phyloP scores from a whole-genome alignment of 1,284 basidiomycete genomes.

The Trametes versicolor region DNA sequence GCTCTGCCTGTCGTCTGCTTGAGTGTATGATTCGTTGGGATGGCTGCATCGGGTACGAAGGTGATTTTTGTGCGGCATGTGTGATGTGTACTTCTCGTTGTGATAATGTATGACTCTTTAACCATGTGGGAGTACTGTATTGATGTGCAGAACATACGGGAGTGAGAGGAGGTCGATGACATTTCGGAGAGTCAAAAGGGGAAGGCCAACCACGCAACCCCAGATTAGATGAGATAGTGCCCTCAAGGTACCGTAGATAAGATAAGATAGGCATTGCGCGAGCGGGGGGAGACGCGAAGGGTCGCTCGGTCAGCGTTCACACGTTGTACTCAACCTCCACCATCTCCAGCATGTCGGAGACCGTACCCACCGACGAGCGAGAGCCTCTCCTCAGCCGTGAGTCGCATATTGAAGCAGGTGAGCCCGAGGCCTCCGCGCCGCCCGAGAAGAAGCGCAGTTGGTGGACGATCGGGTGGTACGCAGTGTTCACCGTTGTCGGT shows the following conservation, averaged over 20 bases:
- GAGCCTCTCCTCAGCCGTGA: conserved; percentile 28
- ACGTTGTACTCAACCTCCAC: conserved; percentile 11
- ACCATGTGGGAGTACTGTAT: too few species aligned
- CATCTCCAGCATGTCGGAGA: conserved; percentile 22
- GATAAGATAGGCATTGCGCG: conserved; percentile 13
- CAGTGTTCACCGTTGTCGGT: conserved; percentile 47
- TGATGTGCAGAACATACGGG: too few species aligned
- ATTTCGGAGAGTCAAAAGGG: too few species aligned
- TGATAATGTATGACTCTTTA: too few species aligned
- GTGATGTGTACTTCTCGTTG: too few species aligned
- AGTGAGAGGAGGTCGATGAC: too few species aligned
- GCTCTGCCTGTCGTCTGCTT: conserved; percentile 9
- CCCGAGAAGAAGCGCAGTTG: conserved; percentile 41
- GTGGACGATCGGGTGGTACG: conserved; percentile 46
- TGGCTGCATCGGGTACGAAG: too few species aligned
- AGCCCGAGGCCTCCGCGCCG: conserved; percentile 11
- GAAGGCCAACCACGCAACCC: not conserved
- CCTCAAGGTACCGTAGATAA: not conserved
- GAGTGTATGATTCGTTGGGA: too few species aligned
- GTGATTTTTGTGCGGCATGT: not conserved
- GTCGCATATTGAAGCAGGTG: conserved; percentile 27
- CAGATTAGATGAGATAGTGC: not conserved
- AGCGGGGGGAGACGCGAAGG: not conserved
- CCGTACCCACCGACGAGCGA: conserved; percentile 26
- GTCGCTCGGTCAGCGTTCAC: conserved; percentile 23